Conservation (phyloP, 495 filamentous ascomycete genomes). For the Tetracladium setigerum region DNA sequence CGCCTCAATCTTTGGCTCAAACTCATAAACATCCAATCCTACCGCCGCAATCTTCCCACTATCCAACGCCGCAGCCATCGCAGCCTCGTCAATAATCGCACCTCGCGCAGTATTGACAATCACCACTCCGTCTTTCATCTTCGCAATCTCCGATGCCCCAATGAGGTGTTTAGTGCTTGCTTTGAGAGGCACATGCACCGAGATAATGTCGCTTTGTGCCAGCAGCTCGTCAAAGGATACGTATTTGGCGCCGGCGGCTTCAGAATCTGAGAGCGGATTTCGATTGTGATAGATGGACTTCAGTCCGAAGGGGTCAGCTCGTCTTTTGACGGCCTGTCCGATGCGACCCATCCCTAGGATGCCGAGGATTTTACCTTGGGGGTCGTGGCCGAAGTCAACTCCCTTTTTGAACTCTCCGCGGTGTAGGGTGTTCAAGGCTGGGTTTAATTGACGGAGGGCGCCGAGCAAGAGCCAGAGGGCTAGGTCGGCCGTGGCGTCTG, state of each 20-base stretch:
- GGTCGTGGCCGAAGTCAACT: constrained; percentile 55
- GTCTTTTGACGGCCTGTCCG: constrained; percentile 56
- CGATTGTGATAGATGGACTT: constrained; percentile 68
- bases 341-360: constrained; percentile 87
- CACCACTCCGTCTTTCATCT: constrained; percentile 61
- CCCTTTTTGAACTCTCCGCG: constrained; percentile 41
- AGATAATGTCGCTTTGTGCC: constrained; percentile 52
- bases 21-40: constrained; percentile 64
- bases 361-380: constrained; percentile 62
- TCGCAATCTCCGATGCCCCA: constrained; percentile 45
- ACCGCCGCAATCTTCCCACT: constrained; percentile 51
- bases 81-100: constrained; percentile 62
- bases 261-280: constrained; percentile 40
- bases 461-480: constrained; percentile 73
- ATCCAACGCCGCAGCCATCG: constrained; percentile 55
- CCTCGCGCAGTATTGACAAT: constrained; percentile 67
- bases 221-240: constrained; percentile 56
- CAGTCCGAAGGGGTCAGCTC: constrained; percentile 60
- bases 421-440: constrained; percentile 52
- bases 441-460: constrained; percentile 63
- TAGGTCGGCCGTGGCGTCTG: constrained; percentile 73
- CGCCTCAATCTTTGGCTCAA: constrained; percentile 58
- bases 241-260: constrained; percentile 48
- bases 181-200: constrained; percentile 62
- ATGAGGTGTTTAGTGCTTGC: constrained; percentile 59